Conservation (phyloP, 2,329 filamentous ascomycete species). For the Alternaria tenuissima region DNA sequence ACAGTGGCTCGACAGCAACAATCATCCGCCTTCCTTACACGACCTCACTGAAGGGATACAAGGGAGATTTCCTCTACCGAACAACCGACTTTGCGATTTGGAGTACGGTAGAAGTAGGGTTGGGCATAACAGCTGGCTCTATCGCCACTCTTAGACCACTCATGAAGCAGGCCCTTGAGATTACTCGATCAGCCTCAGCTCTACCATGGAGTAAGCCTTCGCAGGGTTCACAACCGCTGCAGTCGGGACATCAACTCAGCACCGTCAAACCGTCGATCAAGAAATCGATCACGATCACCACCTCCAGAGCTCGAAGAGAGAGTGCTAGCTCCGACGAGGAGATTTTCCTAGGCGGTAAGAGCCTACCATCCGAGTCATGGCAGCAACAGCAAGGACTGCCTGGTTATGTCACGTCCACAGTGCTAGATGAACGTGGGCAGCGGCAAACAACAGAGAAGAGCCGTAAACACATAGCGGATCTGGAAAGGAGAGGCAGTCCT, state of each 20-base stretch:
- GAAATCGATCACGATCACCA: conserved; percentile 31
- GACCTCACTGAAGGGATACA: conserved; percentile 32
- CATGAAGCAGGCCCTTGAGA: conserved; percentile 26
- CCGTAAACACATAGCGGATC: background rate
- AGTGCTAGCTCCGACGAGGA: conserved; percentile 35
- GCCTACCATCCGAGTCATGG: conserved; percentile 20
- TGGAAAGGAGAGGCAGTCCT: conserved; percentile 20
- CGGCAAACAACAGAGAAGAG: conserved; percentile 8
- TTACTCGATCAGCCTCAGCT: conserved; percentile 22
- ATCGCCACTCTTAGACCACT: conserved; percentile 40
- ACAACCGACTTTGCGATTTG: conserved; percentile 45
- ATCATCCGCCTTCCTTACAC: conserved; percentile 43
- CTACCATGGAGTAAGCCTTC: conserved; percentile 30
- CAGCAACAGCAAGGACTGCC: conserved; percentile 23
- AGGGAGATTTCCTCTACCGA: conserved; percentile 43
- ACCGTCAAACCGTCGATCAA: conserved; percentile 27
- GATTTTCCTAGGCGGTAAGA: conserved; percentile 24
- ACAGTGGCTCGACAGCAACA: conserved; percentile 51
- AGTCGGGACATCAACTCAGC: conserved; percentile 22
- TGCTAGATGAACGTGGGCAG: conserved; percentile 20
- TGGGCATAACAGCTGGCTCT: conserved; percentile 40
- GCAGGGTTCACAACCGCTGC: conserved; percentile 9
- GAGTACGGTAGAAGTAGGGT: conserved; percentile 39
- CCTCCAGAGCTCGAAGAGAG: conserved; percentile 27
- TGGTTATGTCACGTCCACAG: conserved; percentile 28